These are phyloP conservation scores for Corylus americana DNA, from an alignment of 306 rosid species.

Conservation along the genomic window DNA sequence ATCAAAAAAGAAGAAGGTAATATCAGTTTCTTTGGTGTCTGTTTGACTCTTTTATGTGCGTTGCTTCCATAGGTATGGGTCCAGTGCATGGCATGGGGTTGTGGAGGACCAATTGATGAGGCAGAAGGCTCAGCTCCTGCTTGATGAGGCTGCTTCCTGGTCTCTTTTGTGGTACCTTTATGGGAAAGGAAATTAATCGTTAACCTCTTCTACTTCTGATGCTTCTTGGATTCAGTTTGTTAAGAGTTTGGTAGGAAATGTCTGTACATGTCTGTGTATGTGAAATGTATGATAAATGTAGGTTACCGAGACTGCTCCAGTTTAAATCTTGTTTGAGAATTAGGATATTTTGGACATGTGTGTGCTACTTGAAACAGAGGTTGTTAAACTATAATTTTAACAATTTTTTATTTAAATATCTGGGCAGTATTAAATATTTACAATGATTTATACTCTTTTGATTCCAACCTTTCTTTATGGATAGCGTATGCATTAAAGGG, in stretches of 20 bases:
- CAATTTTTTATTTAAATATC: background rate
- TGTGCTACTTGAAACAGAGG: background rate
- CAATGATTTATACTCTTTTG: background rate
- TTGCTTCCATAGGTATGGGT: conserved; percentile 58
- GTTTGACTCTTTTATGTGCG: conserved; percentile 13
- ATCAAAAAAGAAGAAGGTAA: background rate
- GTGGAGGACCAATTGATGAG: conserved; percentile 92
- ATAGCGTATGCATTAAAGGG: background rate
- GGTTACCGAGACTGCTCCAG: background rate
- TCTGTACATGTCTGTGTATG: background rate
- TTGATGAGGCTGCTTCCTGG: conserved; percentile 99
- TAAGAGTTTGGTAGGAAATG: background rate
- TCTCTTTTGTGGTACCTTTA: conserved; percentile 93
- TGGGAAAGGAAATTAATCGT: conserved; percentile 78
- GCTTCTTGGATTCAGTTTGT: background rate
- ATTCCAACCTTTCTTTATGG: background rate
- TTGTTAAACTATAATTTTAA: background rate
- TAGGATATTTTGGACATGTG: background rate
- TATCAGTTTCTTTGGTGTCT: conserved; percentile 13
- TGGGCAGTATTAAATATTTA: background rate
- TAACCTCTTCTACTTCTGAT: conserved; percentile 17
- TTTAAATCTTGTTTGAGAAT: background rate
- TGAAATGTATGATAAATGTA: background rate
- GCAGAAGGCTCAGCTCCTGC: conserved; percentile 89
- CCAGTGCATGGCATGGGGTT: conserved; percentile 68